Evolutionary conservation across 1,284 basidiomycete genomes (phyloP), one percentile per base, ranked within the genome.

Genomic region (Porodaedalea pini): DNA sequence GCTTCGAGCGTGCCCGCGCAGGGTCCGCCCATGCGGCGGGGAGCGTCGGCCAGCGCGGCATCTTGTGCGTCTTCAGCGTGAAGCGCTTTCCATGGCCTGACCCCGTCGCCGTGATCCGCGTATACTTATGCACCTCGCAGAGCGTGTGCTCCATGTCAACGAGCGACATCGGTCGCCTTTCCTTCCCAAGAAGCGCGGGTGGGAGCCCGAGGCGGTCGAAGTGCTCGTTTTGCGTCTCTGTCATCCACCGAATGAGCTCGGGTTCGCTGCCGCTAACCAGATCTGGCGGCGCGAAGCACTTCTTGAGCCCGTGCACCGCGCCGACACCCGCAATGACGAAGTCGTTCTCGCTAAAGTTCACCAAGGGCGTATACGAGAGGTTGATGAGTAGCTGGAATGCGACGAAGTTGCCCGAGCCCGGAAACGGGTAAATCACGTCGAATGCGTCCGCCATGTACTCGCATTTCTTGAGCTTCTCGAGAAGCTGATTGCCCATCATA

Each of bases 51-150:
- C 67, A 44, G 1, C 64, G 62, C 31, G 74, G 67, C 32, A 67
- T 61, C 2, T 37, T 50, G 0, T 51, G 49, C 4, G 62, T 61
- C 1, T 67, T 69, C 2, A 70, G 61, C 10, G 57, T 64, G 61
- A 75, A 83, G 2, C 44, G 37, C 54, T 56, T 43, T 39, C 62
- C 19, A 34, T 54, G 29, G 73, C 75, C 58, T 68, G 25, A 15
- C 23, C 48, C 53, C 2, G 75, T 74, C 62, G 76, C 75, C 10
- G 66, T 70, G 17, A 69, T 69, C n/a, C 84, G 78, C 19, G 78
- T 70, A 60, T 86, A 86, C 65, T 86, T 87, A 70, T 85, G 82
- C 21, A 85, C 71, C 63, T 88, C 85, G 65, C 85, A 88, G 17
- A 87, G 67, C 0, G 80, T 76, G 64, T 88, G 85, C 67, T 88